Base-by-base conservation (phyloP, 768 basidiomycete species). In the Pleurotus platypus region DNA sequence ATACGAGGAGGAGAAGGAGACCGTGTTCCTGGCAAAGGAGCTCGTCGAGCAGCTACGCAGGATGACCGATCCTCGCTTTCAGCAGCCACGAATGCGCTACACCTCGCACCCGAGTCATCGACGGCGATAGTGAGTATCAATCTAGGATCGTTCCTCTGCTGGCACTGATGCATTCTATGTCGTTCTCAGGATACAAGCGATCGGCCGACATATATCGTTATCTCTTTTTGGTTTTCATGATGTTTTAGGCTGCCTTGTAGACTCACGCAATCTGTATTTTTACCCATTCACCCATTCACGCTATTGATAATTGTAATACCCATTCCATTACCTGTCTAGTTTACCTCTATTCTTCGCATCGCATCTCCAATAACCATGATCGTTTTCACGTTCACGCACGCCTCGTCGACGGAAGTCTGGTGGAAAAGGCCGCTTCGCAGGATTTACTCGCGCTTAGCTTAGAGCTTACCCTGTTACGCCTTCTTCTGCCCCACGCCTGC, bases 1-100 rank as follows among this genome's bases (percentile, higher is more conserved):
- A 9, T 85, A 85, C 57, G 84, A 86, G 57, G 78, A 81, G 59
- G 84, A 84, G 55, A 82, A 69, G 47, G 84, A 77, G 56, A 81
- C 78, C 3, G 83, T 85, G 11, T 85, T 84, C 60, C 71, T 86
- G 20, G 81, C 84, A 7, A 79, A 76, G 55, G 74, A 82, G 51
- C 67, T 77, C 11, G 75, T 79, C 72, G 75, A 74, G 48, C 72
- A 72, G 2, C 66, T 81, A 61, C 70, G 76, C 57, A 72, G 69
- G 61, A 63, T 77, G 58, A 75, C 72, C 30, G 69, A 70, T 53
- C 51, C 51, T 16, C 51, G 51, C 30, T 53, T 20, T 39, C 51
- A 53, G 42, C 51, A 53, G 20, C 51, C 51, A 35, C 51, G 51
- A 9, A 53, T 40, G 38, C 30, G 39, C 20, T 53, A 53, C 24